Conservation (phyloP, 2,329 filamentous ascomycete species). For the Neonectria punicea region DNA sequence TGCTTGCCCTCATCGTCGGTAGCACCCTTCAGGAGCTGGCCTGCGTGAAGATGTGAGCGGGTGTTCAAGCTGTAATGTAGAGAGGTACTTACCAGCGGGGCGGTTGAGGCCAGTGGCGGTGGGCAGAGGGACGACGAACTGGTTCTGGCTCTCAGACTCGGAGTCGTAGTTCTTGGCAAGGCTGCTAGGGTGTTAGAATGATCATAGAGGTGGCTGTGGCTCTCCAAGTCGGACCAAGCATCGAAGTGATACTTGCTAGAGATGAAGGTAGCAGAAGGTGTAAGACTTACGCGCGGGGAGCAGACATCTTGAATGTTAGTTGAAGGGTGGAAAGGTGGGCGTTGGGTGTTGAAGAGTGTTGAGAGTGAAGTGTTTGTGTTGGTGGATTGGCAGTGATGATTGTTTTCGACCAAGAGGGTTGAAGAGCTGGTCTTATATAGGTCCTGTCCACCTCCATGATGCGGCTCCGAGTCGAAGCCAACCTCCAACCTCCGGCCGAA, state of each 20-base stretch:
- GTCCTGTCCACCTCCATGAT: slow-evolving; percentile 6
- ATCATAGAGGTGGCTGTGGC: not conserved
- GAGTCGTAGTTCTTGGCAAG: slow-evolving; percentile 43
- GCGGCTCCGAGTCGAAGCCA: not conserved
- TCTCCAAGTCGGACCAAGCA: slow-evolving; percentile 14
- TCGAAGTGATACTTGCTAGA: not conserved
- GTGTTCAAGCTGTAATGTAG: slow-evolving; percentile 23
- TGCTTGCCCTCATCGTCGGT: slow-evolving; percentile 66
- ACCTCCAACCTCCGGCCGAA: not conserved
- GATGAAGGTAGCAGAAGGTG: not conserved
- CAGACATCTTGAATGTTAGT: slow-evolving; percentile 41
- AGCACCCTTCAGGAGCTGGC: slow-evolving; percentile 66
- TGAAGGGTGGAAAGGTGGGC: slow-evolving; percentile 20
- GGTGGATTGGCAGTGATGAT: slow-evolving; percentile 36
- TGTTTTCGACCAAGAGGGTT: slow-evolving; percentile 13
- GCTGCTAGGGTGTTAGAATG: slow-evolving; percentile 31
- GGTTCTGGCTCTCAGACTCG: slow-evolving; percentile 38
- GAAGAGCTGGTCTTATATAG: slow-evolving; percentile 40
- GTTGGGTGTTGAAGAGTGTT: slow-evolving; percentile 35
- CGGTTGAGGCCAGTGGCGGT: slow-evolving; percentile 50
- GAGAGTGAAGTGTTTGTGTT: not conserved
- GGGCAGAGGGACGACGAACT: slow-evolving; percentile 44
- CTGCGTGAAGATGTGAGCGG: slow-evolving; percentile 43
- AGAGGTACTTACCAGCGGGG: slow-evolving; percentile 40
- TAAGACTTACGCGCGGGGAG: slow-evolving; percentile 38